Evolutionary conservation across 495 filamentous ascomycete genomes (phyloP), one percentile per base, ranked within the genome.

Genomic region (Podospora tetraspora): DNA sequence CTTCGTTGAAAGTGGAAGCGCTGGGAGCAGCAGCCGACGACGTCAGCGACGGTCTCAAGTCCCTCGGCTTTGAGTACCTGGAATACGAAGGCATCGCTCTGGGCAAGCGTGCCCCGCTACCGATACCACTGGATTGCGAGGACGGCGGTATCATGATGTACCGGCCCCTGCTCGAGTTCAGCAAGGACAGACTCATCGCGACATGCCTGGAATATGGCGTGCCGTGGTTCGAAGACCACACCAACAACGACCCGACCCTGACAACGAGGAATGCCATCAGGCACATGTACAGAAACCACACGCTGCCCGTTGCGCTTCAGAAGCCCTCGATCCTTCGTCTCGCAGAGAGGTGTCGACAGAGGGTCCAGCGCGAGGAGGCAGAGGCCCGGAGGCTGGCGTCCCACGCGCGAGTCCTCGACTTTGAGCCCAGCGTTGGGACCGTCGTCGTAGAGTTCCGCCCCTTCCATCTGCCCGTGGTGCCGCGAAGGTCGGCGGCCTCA

Each of bases 261-360:
- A 97, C 95, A 0, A 79, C 81, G 43, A 84, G 95, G 60, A 99
- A 98, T 74, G 86, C 94, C 0, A 83, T 96, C 27, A 89, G 95
- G 60, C 79, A 87, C 64, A 76, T 97, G 57, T 80, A 86, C 57
- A 78, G 79, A 19, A 76, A 82, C 11, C 76, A 89, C 61, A 73
- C 74, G 10, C 79, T 98, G 13, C 94, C 94, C 0, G 76, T 76
- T 9, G 93, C 93, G 0, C 80, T 98, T 0, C 84, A 86, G 67
- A 85, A 87, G 57, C 79, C 82, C 1, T 85, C 90, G 7, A 84
- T 97, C 34, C 76, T 93, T 0, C 79, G 78, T 0, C 71, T 92
- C 58, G 73, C 85, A 1, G 71, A 73, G 43, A 78, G 81, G 23
- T 79, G 80, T 64, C 73, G 74, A 24, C 57, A 23, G 23, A 78